These are phyloP conservation scores for Penicillium atrosanguineum DNA, from an alignment of 495 filamentous ascomycete genomes.

Conservation along the genomic window DNA sequence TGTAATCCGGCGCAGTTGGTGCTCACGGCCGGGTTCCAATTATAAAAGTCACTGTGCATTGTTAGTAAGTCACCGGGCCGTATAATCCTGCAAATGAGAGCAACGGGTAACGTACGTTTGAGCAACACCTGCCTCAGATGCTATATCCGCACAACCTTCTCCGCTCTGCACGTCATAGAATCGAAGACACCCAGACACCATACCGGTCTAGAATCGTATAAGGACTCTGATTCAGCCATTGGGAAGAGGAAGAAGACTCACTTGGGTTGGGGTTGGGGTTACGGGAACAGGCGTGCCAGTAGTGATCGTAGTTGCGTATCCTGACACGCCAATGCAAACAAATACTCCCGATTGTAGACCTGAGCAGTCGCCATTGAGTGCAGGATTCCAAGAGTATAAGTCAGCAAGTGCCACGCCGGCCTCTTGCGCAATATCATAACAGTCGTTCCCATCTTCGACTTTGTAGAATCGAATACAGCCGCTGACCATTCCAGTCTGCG, in stretches of 20 bases:
- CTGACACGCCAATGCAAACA: neutral
- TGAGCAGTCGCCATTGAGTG: neutral
- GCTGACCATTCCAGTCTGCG: neutral
- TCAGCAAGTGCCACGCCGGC: neutral
- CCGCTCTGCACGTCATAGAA: neutral
- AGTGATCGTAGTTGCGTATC: neutral
- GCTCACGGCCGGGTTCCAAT: neutral
- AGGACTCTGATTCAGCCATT: neutral
- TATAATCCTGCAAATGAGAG: too few relatives aligned
- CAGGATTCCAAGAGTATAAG: neutral
- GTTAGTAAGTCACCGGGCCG: too few relatives aligned
- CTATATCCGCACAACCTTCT: neutral
- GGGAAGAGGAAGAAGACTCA: neutral
- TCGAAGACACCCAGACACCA: neutral
- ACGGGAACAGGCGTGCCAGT: neutral
- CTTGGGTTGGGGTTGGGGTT: neutral
- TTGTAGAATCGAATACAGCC: neutral
- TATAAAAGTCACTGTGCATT: neutral
- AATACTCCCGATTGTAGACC: neutral
- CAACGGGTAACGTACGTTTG: neutral
- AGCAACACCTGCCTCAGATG: neutral
- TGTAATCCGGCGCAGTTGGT: neutral
- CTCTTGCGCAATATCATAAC: neutral
- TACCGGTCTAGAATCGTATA: neutral
- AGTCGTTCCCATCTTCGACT: neutral